Evolutionary conservation across 2,329 filamentous ascomycete species (phyloP), one percentile per base, ranked within the genome.

Genomic region (Arthrobotrys sinensis): DNA sequence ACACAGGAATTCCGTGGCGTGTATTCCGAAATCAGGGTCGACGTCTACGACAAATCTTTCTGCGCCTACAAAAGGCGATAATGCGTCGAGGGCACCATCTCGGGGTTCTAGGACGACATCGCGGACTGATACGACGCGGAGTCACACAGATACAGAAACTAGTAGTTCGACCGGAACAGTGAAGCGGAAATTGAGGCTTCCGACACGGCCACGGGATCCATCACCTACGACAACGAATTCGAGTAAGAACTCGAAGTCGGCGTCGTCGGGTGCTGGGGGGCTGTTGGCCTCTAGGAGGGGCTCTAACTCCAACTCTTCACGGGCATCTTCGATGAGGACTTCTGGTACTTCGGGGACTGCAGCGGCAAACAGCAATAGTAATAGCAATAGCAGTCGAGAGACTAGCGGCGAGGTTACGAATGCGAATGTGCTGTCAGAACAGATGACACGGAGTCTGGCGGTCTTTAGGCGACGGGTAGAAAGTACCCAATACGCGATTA

Each of bases 381-480:
- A 46, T 16, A 45, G 40, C 40, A 71, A 50, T 34, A 72, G 38
- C 38, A 69, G 64, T 28, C 63, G 76, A 14, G 76, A 79, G 24
- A 48, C 43, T 3, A 79, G 34, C 14, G 12, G 55, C 36, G 76
- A 79, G 50, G 65, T 67, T 16, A 48, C 65, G 16, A 79, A 79
- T 40, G 68, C 76, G 3, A 79, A 79, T 32, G 76, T 69, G 12
- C 48, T 79, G n/a, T 69, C 64, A 0, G 76, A 79, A 19, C 76
- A 79, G 64, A 69, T 79, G 64, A 66, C 69, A 16, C 48, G 76
- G 40, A 75, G 69, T 34, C 48, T 79, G 5, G 70, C 57, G 4
- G 57, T 79, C 0, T 79, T 79, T 19, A 48, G 76, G 36, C 55
- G 76, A 32, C 53, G 76, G 7, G 70, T 79, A n/a, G 76, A 79